These are phyloP conservation scores for Annona cherimola DNA, from an alignment of 164 flowering plant species.

Conservation along the genomic window DNA sequence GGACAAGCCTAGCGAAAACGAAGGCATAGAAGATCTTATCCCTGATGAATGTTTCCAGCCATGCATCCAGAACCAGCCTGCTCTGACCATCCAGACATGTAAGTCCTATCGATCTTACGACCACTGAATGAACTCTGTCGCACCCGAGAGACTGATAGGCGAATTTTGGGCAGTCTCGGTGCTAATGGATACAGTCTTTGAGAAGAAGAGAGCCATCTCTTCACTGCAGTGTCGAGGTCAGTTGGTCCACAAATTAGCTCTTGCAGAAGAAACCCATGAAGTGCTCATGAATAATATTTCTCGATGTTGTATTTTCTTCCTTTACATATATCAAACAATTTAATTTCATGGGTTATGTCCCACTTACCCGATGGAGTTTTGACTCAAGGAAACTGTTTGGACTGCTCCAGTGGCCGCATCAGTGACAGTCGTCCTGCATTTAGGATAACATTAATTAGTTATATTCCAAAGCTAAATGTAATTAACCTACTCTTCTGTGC, in stretches of 20 bases:
- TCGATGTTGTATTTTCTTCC: not conserved
- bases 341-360: not conserved
- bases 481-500: too few relatives aligned
- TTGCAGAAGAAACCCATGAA: not conserved
- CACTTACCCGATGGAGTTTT: not conserved
- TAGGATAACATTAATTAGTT: too few relatives aligned
- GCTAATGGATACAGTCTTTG: constrained; percentile 26
- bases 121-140: too few relatives aligned
- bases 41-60: constrained; percentile 7
- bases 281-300: not conserved
- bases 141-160: not conserved
- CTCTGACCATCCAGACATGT: constrained; percentile 11
- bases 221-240: constrained; percentile 1
- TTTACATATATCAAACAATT: not conserved
- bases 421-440: constrained; percentile 9
- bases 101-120: constrained; percentile 1
- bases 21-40: constrained; percentile 4
- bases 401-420: constrained; percentile 5
- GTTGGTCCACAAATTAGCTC: not conserved
- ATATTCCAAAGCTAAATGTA: too few relatives aligned
- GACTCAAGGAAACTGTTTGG: not conserved
- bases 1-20: not conserved
- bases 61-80: not conserved
- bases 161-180: constrained; percentile 14
- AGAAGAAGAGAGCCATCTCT: constrained; percentile 26